These are phyloP conservation scores for Alternaria tenuissima DNA, from an alignment of 2,329 filamentous ascomycete species.

Conservation along the genomic window DNA sequence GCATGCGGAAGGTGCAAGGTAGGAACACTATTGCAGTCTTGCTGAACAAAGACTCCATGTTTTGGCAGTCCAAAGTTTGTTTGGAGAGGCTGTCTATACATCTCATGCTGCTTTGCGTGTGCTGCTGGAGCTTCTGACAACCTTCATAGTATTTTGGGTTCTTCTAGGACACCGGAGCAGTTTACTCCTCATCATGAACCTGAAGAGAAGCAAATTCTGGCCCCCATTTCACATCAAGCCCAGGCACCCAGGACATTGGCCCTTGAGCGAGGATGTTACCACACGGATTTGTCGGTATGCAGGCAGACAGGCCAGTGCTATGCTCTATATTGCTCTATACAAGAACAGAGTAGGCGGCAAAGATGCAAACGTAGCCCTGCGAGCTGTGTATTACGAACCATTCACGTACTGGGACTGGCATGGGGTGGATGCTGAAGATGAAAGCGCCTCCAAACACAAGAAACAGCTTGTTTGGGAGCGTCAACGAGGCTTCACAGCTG, in stretches of 20 bases:
- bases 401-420: slow-evolving; percentile 43
- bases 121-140: not conserved
- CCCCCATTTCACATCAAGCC: not conserved
- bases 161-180: not conserved
- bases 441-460: slow-evolving; percentile 12
- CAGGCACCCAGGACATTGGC: slow-evolving; percentile 8
- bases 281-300: slow-evolving; percentile 13
- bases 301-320: slow-evolving; percentile 23
- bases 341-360: not conserved
- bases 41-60: slow-evolving; percentile 8
- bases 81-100: not conserved
- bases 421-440: slow-evolving; percentile 12
- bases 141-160: not conserved
- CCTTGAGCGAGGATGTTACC: slow-evolving; percentile 5
- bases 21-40: not conserved
- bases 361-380: slow-evolving; percentile 6
- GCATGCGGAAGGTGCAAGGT: slow-evolving; percentile 7
- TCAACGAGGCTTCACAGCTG: slow-evolving; percentile 19
- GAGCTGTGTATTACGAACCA: slow-evolving; percentile 28
- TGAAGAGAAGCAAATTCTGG: not conserved
- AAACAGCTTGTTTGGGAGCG: slow-evolving; percentile 28
- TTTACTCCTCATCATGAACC: not conserved
- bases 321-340: slow-evolving; percentile 19
- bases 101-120: not conserved
- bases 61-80: not conserved